Evolutionary conservation across 345 rosid genomes (phyloP).

Genomic region (Syzygium oleosum): DNA sequence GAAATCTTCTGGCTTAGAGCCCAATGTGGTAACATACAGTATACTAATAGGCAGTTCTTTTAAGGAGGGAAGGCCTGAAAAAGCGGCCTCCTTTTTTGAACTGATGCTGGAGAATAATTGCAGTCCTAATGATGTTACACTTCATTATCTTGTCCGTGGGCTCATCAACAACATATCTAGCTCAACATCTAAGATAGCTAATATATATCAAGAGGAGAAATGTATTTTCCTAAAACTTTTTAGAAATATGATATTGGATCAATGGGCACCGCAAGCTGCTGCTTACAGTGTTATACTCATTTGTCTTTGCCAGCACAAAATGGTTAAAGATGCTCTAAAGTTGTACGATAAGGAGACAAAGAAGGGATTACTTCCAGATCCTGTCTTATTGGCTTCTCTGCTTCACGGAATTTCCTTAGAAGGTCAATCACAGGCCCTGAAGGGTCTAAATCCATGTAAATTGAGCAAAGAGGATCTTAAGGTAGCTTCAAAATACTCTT

Average conservation of each 20-base stretch:
- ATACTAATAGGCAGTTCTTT: conserved; percentile 53
- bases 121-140: conserved; percentile 62
- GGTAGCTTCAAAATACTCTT: conserved; percentile 38
- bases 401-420: conserved; percentile 59
- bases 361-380: conserved; percentile 53
- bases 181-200: conserved; percentile 2
- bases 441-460: conserved; percentile 19
- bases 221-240: conserved; percentile 42
- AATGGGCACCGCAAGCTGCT: conserved; percentile 44
- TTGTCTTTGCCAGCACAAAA: conserved; percentile 55
- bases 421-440: conserved; percentile 51
- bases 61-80: conserved; percentile 51
- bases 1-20: conserved; percentile 44
- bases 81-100: conserved; percentile 62
- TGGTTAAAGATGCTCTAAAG: conserved; percentile 54
- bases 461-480: conserved; percentile 39
- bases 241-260: conserved; percentile 49
- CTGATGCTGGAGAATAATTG: conserved; percentile 59
- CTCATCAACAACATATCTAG: conserved; percentile 28
- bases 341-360: conserved; percentile 40
- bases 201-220: conserved; percentile 16
- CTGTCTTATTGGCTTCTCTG: conserved; percentile 51
- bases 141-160: conserved; percentile 62
- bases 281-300: conserved; percentile 51
- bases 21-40: conserved; percentile 79